Percentiles rank a stretch among this genome's conserved stretches.
These are phyloP conservation scores for Colletotrichum simmondsii DNA, from an alignment of 2,329 filamentous ascomycete species.

Conservation along the genomic window DNA sequence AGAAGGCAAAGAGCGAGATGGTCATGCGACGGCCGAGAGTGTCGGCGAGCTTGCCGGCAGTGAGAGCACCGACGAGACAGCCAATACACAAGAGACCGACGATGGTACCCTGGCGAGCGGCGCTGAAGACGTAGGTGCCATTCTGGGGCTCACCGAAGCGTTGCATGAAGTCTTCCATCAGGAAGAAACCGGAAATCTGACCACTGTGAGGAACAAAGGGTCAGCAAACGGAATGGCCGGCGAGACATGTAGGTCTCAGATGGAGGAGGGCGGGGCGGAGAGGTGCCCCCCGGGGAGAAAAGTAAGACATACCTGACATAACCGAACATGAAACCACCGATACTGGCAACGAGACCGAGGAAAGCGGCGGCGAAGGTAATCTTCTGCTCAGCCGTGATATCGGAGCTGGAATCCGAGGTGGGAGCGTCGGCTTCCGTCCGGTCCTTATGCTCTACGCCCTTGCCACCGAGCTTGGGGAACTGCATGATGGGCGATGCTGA, in stretches of 20 bases:
- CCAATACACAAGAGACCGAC: constrained; percentile 72
- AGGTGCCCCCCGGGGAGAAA: neutral
- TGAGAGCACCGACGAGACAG: constrained; percentile 66
- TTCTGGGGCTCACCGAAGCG: constrained; percentile 62
- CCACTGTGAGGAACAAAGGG: constrained; percentile 50
- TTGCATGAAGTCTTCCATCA: constrained; percentile 65
- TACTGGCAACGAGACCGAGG: constrained; percentile 62
- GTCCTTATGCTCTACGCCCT: constrained; percentile 30
- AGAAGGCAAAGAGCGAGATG: constrained; percentile 71
- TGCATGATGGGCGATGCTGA: constrained; percentile 26
- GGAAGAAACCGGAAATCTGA: constrained; percentile 71
- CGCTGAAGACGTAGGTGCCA: constrained; percentile 60
- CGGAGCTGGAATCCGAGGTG: constrained; percentile 9
- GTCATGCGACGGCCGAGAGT: constrained; percentile 69
- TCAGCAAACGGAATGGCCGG: neutral
- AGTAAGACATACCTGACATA: constrained; percentile 59
- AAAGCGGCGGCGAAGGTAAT: constrained; percentile 56
- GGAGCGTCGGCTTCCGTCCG: constrained; percentile 1
- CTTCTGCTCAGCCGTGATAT: constrained; percentile 37
- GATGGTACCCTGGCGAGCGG: constrained; percentile 71
- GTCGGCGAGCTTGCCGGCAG: constrained; percentile 71
- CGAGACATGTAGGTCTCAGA: neutral
- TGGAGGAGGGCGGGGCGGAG: neutral
- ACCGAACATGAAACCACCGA: constrained; percentile 69
- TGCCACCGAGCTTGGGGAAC: constrained; percentile 31